phyloP scores from a whole-genome alignment of 352 stramenopile genomes.

The Phytopythium sindhum region DNA sequence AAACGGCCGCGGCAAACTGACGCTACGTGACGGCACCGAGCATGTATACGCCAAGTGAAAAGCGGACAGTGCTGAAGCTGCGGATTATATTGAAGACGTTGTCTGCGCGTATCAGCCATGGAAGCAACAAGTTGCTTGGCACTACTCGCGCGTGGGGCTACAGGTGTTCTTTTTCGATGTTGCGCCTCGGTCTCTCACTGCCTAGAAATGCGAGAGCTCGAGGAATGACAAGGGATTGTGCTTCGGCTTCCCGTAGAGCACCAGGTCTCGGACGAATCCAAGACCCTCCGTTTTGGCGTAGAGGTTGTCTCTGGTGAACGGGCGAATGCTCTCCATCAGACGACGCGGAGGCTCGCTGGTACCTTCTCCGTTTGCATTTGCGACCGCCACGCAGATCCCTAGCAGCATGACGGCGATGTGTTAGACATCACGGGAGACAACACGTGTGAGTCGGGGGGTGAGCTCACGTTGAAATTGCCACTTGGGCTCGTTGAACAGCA shows the following conservation, averaged over 20 bases:
- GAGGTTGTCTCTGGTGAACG: conserved; percentile 6
- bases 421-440: too few relatives aligned
- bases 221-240: neutral
- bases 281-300: neutral
- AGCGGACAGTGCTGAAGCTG: neutral
- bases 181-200: neutral
- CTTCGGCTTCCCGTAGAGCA: neutral
- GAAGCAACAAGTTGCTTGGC: neutral
- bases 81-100: neutral
- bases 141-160: neutral
- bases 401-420: neutral
- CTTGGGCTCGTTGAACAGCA: conserved; percentile 28
- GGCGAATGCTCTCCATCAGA: conserved; percentile 1
- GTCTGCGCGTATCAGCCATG: neutral
- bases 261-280: neutral
- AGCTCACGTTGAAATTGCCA: conserved; percentile 42
- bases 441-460: neutral
- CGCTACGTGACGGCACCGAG: conserved; percentile 64
- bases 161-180: neutral
- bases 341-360: neutral
- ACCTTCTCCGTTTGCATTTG: neutral
- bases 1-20: conserved; percentile 64
- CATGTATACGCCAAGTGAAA: conserved; percentile 56
- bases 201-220: neutral
- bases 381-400: conserved; percentile 6